Percentiles rank a stretch among this genome's conserved stretches.
Conservation (phyloP, 148 eudicot genomes). For the Amaranthus palmeri region DNA sequence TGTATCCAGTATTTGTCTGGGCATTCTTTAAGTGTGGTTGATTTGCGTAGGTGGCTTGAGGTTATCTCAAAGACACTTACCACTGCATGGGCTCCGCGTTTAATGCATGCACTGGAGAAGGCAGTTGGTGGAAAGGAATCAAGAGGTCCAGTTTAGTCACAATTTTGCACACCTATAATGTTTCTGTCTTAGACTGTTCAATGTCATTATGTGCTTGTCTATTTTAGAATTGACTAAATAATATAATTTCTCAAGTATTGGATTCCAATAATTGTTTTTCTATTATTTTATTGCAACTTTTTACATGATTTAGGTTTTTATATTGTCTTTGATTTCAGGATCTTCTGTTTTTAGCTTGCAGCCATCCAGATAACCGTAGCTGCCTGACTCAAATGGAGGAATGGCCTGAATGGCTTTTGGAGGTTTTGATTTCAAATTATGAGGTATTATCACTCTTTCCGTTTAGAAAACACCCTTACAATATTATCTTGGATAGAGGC, state of each 20-base stretch:
- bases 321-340: conserved; percentile 64
- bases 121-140: conserved; percentile 93
- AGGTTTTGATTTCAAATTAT: conserved; percentile 83
- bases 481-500: neutral
- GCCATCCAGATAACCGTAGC: conserved; percentile 87
- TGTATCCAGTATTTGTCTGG: conserved; percentile 94
- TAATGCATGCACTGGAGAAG: conserved; percentile 81
- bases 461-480: neutral
- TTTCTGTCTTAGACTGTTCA: neutral
- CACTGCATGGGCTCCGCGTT: conserved; percentile 68
- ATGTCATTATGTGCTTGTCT: neutral
- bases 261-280: neutral
- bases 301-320: neutral
- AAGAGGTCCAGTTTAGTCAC: conserved; percentile 50
- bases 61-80: conserved; percentile 56
- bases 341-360: conserved; percentile 99
- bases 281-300: conserved; percentile 9
- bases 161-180: neutral
- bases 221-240: neutral
- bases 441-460: conserved; percentile 50
- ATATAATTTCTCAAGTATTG: neutral
- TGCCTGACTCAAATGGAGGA: conserved; percentile 85
- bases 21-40: conserved; percentile 75
- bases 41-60: conserved; percentile 79
- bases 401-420: conserved; percentile 99